Evolutionary conservation across 2,329 filamentous ascomycete species (phyloP), one percentile per base, ranked within the genome.

Genomic region (Penicillium hesseltinei): DNA sequence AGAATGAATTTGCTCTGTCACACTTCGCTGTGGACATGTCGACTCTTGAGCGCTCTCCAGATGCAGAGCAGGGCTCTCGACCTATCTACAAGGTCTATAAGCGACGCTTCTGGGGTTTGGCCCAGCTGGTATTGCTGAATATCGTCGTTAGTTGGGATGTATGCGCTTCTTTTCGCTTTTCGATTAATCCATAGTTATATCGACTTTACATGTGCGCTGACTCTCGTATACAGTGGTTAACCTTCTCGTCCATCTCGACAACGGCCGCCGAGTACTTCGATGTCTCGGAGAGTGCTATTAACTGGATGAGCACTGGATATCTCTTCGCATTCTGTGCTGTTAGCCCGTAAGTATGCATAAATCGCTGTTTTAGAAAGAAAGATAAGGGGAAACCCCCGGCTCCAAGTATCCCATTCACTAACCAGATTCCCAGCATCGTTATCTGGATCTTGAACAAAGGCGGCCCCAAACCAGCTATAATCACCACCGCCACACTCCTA

Each of bases 121-220:
- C 84, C 23, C 90, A 96, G 75, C 77, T 97, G 70, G 88, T 92
- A 7, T 76, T 97, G 68, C 80, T 97, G 76, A 99, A 97, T 72
- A 88, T 97, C 55, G 85, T 97, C 59, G 88, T 96, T 42, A 95
- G 90, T 69, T 97, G 93, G 93, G 91, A 95, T 84, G 91, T 94
- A 82, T 81, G 91, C 59, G 33, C 35, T 36, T 11, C 17, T 15
- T 33, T 38, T 8, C 19, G 17, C n/a, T 15, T 31, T 40, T 8
- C 25, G 15, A n/a, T 27, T 6, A 58, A 33, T 49, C 25, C 8
- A 45, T 43, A n/a, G n/a, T n/a, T n/a, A 33, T 33, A 59, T 27
- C 45, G 45, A 23, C 31, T 17, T 46, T 36, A 11, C 17, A 52
- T 21, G 4, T 43, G 36, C 21, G 29, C 33, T 44, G 29, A 47